Evolutionary conservation across 208 protist genomes (phyloP).

Genomic region (Trypanosoma cruzi): DNA sequence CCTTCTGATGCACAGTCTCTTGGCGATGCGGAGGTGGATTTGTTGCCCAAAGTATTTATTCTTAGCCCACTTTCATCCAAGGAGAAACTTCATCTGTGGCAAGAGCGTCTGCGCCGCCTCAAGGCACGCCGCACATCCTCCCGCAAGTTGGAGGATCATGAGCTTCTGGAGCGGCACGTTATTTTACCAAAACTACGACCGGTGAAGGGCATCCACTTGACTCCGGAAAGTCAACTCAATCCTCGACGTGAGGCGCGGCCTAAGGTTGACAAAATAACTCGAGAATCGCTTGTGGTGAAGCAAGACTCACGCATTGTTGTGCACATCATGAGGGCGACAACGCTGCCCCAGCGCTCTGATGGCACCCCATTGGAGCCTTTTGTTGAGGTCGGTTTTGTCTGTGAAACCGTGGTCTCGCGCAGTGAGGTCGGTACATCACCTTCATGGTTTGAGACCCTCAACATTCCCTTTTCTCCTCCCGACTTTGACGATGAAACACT

Average conservation of each 20-base stretch:
- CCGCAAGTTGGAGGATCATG: conserved; percentile 55
- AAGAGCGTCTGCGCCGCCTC: conserved; percentile 50
- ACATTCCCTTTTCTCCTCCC: conserved; percentile 80
- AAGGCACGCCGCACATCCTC: conserved; percentile 34
- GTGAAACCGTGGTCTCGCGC: conserved; percentile 69
- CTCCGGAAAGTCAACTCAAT: conserved; percentile 75
- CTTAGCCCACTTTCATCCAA: conserved; percentile 57
- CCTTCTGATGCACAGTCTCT: conserved; percentile 35
- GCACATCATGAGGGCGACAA: conserved; percentile 84
- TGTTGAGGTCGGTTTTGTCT: conserved; percentile 76
- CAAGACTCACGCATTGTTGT: conserved; percentile 71
- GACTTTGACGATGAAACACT: conserved; percentile 89
- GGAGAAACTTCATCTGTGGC: conserved; percentile 69
- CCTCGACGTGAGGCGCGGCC: conserved; percentile 65
- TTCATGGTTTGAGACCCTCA: conserved; percentile 82
- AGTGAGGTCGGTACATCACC: conserved; percentile 69
- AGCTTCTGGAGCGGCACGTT: conserved; percentile 59
- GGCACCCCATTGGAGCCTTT: conserved; percentile 79
- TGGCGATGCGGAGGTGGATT: background rate
- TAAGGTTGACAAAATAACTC: conserved; percentile 72
- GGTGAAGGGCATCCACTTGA: conserved; percentile 39
- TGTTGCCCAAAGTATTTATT: conserved; percentile 37
- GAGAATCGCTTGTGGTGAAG: conserved; percentile 44
- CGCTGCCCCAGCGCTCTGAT: conserved; percentile 66
- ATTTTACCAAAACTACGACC: conserved; percentile 62